phyloP scores from a whole-genome alignment of 768 basidiomycete genomes.

The Hydnomerulius pinastri region DNA sequence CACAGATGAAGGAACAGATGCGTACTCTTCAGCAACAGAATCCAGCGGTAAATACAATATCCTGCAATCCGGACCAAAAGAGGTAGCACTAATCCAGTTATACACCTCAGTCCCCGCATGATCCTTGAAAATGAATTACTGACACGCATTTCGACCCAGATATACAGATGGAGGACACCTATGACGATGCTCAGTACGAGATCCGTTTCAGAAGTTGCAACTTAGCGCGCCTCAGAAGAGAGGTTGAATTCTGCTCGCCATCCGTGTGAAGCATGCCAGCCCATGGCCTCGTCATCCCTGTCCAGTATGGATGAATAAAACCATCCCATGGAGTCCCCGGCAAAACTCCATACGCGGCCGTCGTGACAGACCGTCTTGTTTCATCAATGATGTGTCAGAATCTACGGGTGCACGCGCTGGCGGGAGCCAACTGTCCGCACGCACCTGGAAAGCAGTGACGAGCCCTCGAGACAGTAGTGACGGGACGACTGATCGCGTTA shows the following conservation, averaged over 20 bases:
- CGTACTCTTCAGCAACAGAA: constrained; percentile 42
- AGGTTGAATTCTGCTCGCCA: constrained; percentile 50
- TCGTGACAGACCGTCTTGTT: constrained; percentile 36
- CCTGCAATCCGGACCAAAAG: constrained; percentile 53
- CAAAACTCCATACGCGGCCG: constrained; percentile 38
- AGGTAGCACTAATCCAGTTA: constrained; percentile 50
- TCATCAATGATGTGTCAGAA: not conserved
- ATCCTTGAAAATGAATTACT: constrained; percentile 20
- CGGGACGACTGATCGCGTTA: constrained; percentile 30
- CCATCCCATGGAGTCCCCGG: constrained; percentile 59
- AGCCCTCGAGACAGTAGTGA: constrained; percentile 30
- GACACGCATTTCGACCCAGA: constrained; percentile 53
- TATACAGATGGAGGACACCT: constrained; percentile 55
- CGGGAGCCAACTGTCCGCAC: constrained; percentile 12
- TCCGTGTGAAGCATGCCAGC: constrained; percentile 9
- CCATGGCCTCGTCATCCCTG: constrained; percentile 1
- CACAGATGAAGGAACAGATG: not conserved
- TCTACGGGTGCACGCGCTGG: not conserved
- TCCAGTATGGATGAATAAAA: constrained; percentile 38
- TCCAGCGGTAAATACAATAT: constrained; percentile 48
- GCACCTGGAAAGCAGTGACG: constrained; percentile 51
- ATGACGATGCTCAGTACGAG: constrained; percentile 1
- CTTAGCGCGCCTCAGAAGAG: constrained; percentile 20
- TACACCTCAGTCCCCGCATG: constrained; percentile 1
- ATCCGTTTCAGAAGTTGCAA: not conserved